Evolutionary conservation across 2,329 filamentous ascomycete species (phyloP).

Genomic region (Neopestalotiopsis rosae): DNA sequence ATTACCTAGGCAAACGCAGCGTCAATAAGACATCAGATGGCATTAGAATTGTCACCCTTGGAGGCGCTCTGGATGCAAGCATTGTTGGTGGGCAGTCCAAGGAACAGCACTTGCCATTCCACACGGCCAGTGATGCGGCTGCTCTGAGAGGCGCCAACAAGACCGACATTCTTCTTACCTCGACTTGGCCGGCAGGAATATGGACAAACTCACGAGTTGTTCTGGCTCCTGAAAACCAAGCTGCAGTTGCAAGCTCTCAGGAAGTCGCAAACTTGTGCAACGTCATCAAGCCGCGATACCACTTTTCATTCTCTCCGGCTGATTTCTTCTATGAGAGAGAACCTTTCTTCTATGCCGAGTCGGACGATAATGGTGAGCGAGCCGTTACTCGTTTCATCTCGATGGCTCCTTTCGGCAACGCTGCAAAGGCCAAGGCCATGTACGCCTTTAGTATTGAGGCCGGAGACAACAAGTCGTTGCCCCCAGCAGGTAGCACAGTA

Average conservation of each 20-base stretch:
- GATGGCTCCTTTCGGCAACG: constrained; percentile 78
- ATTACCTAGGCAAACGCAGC: constrained; percentile 86
- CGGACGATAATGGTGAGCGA: constrained; percentile 53
- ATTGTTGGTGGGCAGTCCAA: constrained; percentile 67
- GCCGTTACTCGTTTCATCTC: constrained; percentile 88
- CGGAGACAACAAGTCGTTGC: constrained; percentile 60
- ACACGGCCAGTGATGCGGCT: constrained; percentile 78
- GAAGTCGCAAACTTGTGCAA: constrained; percentile 80
- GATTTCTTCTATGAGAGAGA: constrained; percentile 86
- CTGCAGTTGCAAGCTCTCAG: constrained; percentile 60
- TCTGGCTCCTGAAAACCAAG: constrained; percentile 58
- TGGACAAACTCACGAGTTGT: constrained; percentile 70
- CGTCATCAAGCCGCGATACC: constrained; percentile 86
- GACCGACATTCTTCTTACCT: constrained; percentile 87
- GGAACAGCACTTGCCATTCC: constrained; percentile 77
- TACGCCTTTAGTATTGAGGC: constrained; percentile 79
- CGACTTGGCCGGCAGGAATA: constrained; percentile 81
- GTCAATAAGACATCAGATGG: constrained; percentile 90
- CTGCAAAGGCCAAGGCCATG: constrained; percentile 77
- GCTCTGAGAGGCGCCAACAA: constrained; percentile 75
- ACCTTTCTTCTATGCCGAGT: constrained; percentile 77
- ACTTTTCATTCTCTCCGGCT: constrained; percentile 73
- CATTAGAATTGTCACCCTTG: constrained; percentile 84
- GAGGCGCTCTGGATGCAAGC: constrained; percentile 71
- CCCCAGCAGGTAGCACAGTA: constrained; percentile 75